These are phyloP conservation scores for Rutstroemia sp. DNA, from an alignment of 2,329 filamentous ascomycete genomes.

Conservation along the genomic window DNA sequence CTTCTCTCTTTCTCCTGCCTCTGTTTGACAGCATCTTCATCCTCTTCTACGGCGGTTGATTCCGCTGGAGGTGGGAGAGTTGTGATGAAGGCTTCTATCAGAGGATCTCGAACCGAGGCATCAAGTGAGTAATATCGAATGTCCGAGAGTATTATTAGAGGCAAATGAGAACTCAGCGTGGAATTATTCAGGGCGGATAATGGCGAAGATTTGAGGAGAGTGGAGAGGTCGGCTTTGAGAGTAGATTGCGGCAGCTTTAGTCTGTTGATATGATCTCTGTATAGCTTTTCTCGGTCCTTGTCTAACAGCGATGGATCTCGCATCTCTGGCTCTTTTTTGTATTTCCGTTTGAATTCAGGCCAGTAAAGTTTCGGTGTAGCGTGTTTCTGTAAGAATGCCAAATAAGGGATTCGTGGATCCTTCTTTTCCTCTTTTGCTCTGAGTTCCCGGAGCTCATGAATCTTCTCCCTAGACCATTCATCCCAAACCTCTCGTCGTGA, in stretches of 20 bases:
- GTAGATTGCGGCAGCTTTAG: constrained; percentile 58
- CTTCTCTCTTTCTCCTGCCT: constrained; percentile 47
- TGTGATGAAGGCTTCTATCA: constrained; percentile 60
- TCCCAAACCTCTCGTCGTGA: constrained; percentile 76
- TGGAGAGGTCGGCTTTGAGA: constrained; percentile 62
- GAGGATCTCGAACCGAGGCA: constrained; percentile 49
- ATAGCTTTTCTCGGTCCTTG: constrained; percentile 73
- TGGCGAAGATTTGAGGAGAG: constrained; percentile 56
- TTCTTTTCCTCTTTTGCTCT: constrained; percentile 70
- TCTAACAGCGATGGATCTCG: constrained; percentile 63
- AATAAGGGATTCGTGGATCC: constrained; percentile 76
- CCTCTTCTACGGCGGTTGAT: constrained; percentile 37
- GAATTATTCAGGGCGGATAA: constrained; percentile 50
- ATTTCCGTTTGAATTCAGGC: constrained; percentile 93
- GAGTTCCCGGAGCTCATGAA: constrained; percentile 62
- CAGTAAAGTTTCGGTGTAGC: constrained; percentile 92
- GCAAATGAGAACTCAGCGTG: constrained; percentile 50
- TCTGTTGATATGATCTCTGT: constrained; percentile 64
- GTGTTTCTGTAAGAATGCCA: constrained; percentile 71
- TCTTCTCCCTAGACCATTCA: constrained; percentile 73
- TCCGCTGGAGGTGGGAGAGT: constrained; percentile 53
- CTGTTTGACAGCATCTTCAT: constrained; percentile 44
- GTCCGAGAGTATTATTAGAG: constrained; percentile 55
- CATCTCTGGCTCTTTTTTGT: constrained; percentile 74
- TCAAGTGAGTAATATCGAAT: constrained; percentile 63